Evolutionary conservation across 2,329 filamentous ascomycete species (phyloP).

Genomic region (Colletotrichum sp.): DNA sequence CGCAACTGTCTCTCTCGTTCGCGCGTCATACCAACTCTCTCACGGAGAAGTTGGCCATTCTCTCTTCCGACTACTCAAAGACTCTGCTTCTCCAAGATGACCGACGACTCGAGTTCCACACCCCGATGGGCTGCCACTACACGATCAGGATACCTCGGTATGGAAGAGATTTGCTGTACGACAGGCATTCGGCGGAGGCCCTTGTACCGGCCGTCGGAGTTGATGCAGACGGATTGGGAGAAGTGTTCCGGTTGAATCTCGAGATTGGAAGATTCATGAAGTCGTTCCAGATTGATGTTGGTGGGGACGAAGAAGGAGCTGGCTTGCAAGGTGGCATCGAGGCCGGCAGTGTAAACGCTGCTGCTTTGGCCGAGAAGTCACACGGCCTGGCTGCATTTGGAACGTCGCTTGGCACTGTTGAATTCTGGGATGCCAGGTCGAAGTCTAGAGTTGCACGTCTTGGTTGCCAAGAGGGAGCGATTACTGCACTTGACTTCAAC

Average conservation of each 20-base stretch:
- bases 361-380: constrained; percentile 83
- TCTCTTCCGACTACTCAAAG: constrained; percentile 92
- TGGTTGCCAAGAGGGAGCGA: constrained; percentile 70
- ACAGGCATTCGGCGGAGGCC: constrained; percentile 81
- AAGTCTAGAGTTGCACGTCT: constrained; percentile 82
- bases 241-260: constrained; percentile 91
- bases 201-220: constrained; percentile 88
- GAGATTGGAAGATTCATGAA: constrained; percentile 94
- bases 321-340: constrained; percentile 87
- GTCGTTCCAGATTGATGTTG: constrained; percentile 89
- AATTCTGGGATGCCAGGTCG: constrained; percentile 93
- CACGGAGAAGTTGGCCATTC: constrained; percentile 88
- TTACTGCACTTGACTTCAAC: constrained; percentile 89
- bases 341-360: constrained; percentile 86
- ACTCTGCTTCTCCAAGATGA: constrained; percentile 93
- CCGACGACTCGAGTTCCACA: constrained; percentile 91
- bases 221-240: constrained; percentile 83
- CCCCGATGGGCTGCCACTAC: constrained; percentile 85
- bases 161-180: constrained; percentile 87
- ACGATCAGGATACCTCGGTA: constrained; percentile 90
- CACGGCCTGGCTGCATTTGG: constrained; percentile 94
- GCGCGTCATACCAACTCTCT: constrained; percentile 89
- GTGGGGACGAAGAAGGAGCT: constrained; percentile 75
- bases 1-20: constrained; percentile 92
- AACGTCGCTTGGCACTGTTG: constrained; percentile 92